Conservation (phyloP, 305 asterid genomes). For the Lippia alba region DNA sequence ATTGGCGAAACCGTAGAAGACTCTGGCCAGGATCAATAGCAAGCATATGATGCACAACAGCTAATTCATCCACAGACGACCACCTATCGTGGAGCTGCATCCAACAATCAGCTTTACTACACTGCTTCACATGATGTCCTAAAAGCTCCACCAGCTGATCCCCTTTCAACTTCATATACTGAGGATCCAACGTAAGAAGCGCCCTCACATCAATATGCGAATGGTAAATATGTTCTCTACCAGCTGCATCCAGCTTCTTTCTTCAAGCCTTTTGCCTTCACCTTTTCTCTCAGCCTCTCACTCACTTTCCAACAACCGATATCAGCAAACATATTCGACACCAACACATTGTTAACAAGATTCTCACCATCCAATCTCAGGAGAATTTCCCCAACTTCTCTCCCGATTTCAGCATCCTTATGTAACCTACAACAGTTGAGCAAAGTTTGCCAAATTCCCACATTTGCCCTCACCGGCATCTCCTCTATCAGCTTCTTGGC, state of each 20-base stretch:
- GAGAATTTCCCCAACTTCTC: slow-evolving; percentile 53
- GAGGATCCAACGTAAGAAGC: slow-evolving; percentile 79
- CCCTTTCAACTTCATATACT: slow-evolving; percentile 64
- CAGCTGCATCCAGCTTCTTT: slow-evolving; percentile 68
- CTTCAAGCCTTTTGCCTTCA: slow-evolving; percentile 57
- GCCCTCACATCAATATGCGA: slow-evolving; percentile 87
- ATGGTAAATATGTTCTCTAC: no score
- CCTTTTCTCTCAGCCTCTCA: slow-evolving; percentile 48
- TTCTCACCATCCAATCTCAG: slow-evolving; percentile 53
- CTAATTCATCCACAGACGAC: slow-evolving; percentile 93
- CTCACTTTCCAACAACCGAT: slow-evolving; percentile 59
- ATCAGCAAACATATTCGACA: slow-evolving; percentile 63
- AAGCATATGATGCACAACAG: slow-evolving; percentile 96
- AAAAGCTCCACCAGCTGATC: slow-evolving; percentile 76
- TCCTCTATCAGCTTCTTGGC: slow-evolving; percentile 55
- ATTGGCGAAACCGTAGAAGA: slow-evolving; percentile 78
- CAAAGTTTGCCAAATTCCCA: slow-evolving; percentile 67
- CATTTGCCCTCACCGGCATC: slow-evolving; percentile 59
- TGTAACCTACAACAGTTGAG: slow-evolving; percentile 62
- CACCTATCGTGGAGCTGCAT: slow-evolving; percentile 89
- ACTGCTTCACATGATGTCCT: slow-evolving; percentile 59
- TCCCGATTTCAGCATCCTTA: slow-evolving; percentile 54
- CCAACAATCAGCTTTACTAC: slow-evolving; percentile 97
- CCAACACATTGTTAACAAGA: slow-evolving; percentile 56
- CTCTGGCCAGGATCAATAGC: slow-evolving; percentile 81